A percentile compares a stretch with the other conserved stretches of the same genome.
These are phyloP conservation scores for Penicillium sp. DNA, from an alignment of 2,329 filamentous ascomycete species.

Conservation along the genomic window DNA sequence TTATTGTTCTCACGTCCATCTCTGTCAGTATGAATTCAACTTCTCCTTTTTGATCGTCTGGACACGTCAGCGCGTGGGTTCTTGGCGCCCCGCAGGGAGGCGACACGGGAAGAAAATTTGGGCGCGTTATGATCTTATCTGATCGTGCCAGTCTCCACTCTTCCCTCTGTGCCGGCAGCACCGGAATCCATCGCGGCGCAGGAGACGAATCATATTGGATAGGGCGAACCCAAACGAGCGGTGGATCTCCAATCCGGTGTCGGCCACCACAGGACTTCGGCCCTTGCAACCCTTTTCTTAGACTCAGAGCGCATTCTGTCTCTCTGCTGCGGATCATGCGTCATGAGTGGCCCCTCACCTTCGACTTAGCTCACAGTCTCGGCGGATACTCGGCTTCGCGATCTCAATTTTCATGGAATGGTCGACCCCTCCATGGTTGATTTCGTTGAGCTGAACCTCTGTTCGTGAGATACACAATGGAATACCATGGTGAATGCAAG, in stretches of 20 bases:
- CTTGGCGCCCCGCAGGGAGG: constrained; percentile 9
- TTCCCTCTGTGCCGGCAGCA: constrained; percentile 3
- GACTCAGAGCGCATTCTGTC: background rate
- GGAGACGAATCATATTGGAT: constrained; percentile 10
- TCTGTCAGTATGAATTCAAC: background rate
- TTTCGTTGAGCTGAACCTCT: background rate
- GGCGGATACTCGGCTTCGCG: background rate
- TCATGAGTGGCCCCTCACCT: background rate
- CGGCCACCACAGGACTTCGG: constrained; percentile 6
- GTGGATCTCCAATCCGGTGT: constrained; percentile 13
- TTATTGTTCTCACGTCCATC: background rate
- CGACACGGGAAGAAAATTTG: background rate
- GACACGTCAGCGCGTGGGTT: constrained; percentile 2
- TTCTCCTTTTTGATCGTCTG: background rate
- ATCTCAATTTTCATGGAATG: background rate
- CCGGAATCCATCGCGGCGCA: constrained; percentile 10
- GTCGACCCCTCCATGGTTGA: background rate
- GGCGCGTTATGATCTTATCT: constrained; percentile 25
- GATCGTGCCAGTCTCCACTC: constrained; percentile 24
- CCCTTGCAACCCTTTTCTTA: background rate
- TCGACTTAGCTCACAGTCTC: background rate
- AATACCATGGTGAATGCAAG: constrained; percentile 39
- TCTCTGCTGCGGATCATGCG: background rate
- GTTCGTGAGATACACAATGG: background rate
- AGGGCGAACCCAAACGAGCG: background rate